Percentiles rank a stretch among this genome's conserved stretches.
Conservation (phyloP, 148 eudicot genomes). For the Arbutus unedo region DNA sequence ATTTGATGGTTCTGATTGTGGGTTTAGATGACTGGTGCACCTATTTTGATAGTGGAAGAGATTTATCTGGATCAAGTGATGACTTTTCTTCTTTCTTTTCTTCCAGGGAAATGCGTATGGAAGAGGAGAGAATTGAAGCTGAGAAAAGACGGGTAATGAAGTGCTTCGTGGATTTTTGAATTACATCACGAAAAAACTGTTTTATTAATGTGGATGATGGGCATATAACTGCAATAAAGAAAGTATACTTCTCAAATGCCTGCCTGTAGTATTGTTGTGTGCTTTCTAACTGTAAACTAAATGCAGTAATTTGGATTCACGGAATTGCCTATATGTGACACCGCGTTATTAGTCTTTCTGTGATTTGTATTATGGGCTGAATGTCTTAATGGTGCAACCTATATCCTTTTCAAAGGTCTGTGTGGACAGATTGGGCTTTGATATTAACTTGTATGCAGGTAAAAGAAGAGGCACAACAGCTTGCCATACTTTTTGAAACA, state of each 20-base stretch:
- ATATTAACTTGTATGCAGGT: conserved; percentile 37
- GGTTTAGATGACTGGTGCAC: background rate
- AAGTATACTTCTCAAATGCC: conserved; percentile 1
- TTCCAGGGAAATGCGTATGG: conserved; percentile 88
- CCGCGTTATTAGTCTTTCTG: background rate
- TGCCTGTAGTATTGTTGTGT: background rate
- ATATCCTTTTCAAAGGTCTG: background rate
- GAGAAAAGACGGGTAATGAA: conserved; percentile 75
- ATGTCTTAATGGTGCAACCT: background rate
- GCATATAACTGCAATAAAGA: background rate
- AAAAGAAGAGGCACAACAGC: conserved; percentile 91
- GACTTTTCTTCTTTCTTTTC: conserved; percentile 17
- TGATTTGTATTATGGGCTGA: background rate
- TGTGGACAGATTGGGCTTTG: background rate
- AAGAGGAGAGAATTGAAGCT: conserved; percentile 91
- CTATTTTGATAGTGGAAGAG: background rate
- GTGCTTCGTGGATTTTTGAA: background rate
- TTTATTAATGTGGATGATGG: too few relatives aligned
- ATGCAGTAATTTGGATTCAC: background rate
- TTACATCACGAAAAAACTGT: background rate
- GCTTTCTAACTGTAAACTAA: background rate
- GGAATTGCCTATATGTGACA: background rate
- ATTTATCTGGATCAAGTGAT: background rate
- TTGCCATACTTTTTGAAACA: conserved; percentile 79
- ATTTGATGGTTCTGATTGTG: background rate